A percentile compares a stretch with the other conserved stretches of the same genome.
Evolutionary conservation across 2,329 filamentous ascomycete genomes (phyloP).

Genomic region (Aphanocladium album): DNA sequence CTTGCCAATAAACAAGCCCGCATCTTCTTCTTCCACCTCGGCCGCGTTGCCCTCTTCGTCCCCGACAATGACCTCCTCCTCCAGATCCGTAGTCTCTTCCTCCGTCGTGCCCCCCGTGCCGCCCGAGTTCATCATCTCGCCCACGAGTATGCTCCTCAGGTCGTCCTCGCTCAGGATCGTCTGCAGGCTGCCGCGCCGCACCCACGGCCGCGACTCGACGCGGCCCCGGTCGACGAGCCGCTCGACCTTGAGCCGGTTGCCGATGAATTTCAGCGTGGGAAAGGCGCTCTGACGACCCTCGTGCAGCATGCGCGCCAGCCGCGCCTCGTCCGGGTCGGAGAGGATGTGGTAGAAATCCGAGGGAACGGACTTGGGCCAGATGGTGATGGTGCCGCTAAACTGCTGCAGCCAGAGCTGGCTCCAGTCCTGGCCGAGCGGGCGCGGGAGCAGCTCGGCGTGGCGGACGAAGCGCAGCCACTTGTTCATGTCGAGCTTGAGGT

Average conservation of each 20-base stretch:
- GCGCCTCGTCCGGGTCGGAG: constrained; percentile 69
- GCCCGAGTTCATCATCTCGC: constrained; percentile 23
- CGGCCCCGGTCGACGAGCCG: constrained; percentile 57
- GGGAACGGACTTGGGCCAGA: constrained; percentile 79
- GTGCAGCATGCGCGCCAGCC: constrained; percentile 83
- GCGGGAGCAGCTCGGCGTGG: constrained; percentile 84
- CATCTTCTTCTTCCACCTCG: background rate
- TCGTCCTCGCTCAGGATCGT: constrained; percentile 59
- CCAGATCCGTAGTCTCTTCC: constrained; percentile 28
- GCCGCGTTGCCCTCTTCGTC: constrained; percentile 24
- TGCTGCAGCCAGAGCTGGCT: constrained; percentile 93
- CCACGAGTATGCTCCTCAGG: constrained; percentile 43
- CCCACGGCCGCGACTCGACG: constrained; percentile 44
- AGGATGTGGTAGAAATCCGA: constrained; percentile 85
- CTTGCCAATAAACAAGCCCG: constrained; percentile 8
- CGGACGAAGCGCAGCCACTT: constrained; percentile 97
- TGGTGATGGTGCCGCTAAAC: constrained; percentile 90
- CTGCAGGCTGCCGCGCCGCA: constrained; percentile 49
- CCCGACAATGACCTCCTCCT: constrained; percentile 15
- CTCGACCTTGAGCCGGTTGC: constrained; percentile 82
- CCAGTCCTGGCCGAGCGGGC: constrained; percentile 93
- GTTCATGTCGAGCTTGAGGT: constrained; percentile 90
- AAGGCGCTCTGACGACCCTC: constrained; percentile 86
- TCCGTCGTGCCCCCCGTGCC: constrained; percentile 26
- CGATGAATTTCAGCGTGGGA: constrained; percentile 86